These are phyloP conservation scores for Pythium grandisporangium DNA, from an alignment of 352 stramenopile species.

Conservation along the genomic window DNA sequence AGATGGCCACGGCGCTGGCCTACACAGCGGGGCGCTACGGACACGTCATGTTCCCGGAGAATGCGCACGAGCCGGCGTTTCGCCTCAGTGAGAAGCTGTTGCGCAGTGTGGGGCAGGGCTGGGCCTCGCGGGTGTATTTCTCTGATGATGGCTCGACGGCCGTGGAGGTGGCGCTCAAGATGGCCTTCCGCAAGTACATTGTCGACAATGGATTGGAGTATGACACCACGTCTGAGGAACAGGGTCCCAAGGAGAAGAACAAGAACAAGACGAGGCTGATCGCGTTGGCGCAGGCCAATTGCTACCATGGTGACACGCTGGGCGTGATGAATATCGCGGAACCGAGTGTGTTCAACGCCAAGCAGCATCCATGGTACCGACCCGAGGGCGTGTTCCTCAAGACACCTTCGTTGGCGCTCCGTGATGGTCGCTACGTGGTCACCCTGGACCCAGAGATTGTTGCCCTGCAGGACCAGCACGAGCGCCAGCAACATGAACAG, in stretches of 20 bases:
- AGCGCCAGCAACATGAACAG: too few species aligned
- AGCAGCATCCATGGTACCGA: constrained; percentile 90
- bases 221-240: constrained; percentile 12
- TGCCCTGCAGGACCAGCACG: too few species aligned
- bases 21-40: constrained; percentile 87
- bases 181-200: constrained; percentile 85
- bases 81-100: constrained; percentile 74
- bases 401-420: constrained; percentile 61
- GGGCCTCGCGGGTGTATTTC: constrained; percentile 87
- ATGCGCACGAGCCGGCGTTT: constrained; percentile 82
- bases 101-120: constrained; percentile 62
- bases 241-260: constrained; percentile 9
- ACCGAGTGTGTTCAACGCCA: constrained; percentile 86
- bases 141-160: constrained; percentile 88
- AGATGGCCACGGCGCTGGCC: constrained; percentile 81
- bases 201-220: constrained; percentile 63
- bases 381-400: constrained; percentile 76
- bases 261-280: too few species aligned
- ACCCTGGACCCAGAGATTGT: constrained; percentile 42
- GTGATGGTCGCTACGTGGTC: constrained; percentile 48
- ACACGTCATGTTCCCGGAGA: constrained; percentile 90
- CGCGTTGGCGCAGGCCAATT: constrained; percentile 81
- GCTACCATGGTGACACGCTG: constrained; percentile 90
- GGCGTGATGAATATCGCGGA: constrained; percentile 88
- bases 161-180: constrained; percentile 89